Percentiles rank a stretch among this genome's conserved stretches.
These are phyloP conservation scores for Coemansia sp. DNA, from an alignment of 192 early-diverging fungal genomes.

Conservation along the genomic window DNA sequence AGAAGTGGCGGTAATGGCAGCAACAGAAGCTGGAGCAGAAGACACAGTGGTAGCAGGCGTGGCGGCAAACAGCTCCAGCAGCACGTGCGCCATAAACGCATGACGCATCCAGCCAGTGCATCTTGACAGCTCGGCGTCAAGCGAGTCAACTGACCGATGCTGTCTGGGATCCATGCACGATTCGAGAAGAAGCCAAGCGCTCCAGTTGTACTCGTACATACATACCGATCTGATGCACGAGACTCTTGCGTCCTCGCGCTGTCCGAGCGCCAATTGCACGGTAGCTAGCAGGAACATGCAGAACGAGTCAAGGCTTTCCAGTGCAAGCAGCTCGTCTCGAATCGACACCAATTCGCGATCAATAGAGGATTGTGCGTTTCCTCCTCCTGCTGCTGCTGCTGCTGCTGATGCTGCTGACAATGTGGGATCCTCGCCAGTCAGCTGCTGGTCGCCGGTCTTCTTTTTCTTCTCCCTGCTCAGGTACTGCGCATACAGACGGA, in stretches of 20 bases:
- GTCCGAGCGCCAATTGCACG: slow-evolving; percentile 28
- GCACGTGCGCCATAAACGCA: slow-evolving; percentile 60
- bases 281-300: slow-evolving; percentile 40
- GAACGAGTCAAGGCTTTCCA: slow-evolving; percentile 22
- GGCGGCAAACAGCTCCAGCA: slow-evolving; percentile 55
- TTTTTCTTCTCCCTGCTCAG: slow-evolving; percentile 56
- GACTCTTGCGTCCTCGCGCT: slow-evolving; percentile 50
- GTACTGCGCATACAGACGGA: slow-evolving; percentile 78
- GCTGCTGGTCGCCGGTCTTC: not conserved
- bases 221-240: slow-evolving; percentile 67
- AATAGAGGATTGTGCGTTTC: slow-evolving; percentile 14
- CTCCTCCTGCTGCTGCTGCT: not conserved
- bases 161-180: slow-evolving; percentile 47
- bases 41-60: not conserved
- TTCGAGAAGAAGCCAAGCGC: slow-evolving; percentile 83
- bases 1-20: not conserved
- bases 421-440: too few species aligned
- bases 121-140: slow-evolving; percentile 15
- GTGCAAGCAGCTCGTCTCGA: slow-evolving; percentile 33
- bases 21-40: slow-evolving; percentile 10
- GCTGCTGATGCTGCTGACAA: too few species aligned
- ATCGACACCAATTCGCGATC: slow-evolving; percentile 36
- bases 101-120: slow-evolving; percentile 46
- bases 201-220: slow-evolving; percentile 85
- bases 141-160: slow-evolving; percentile 27